phyloP scores from a whole-genome alignment of 169 alveolate species.

The Eimeria maxima region DNA sequence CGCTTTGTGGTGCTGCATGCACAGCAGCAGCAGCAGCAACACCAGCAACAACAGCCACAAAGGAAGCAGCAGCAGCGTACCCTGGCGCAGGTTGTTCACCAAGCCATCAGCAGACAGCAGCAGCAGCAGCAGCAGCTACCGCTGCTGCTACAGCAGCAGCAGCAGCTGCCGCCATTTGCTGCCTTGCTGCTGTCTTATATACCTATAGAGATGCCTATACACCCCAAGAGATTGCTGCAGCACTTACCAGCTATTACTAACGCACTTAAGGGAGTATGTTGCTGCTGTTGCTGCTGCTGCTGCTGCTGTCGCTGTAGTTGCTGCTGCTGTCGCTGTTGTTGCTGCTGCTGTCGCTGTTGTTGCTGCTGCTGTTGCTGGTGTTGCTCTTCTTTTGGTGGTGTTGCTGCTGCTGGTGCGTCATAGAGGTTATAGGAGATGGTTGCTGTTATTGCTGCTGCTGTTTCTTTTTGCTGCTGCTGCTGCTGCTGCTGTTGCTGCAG shows the following conservation, averaged over 20 bases:
- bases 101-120: not conserved
- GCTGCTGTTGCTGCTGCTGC: slow-evolving; percentile 19
- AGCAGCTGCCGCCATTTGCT: not conserved
- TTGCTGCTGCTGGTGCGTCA: not conserved
- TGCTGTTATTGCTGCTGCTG: slow-evolving; percentile 53
- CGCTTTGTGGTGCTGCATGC: slow-evolving; percentile 44
- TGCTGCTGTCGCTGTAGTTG: slow-evolving; percentile 1
- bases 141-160: not conserved
- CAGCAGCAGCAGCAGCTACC: not conserved
- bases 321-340: not conserved
- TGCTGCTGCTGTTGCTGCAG: slow-evolving; percentile 59
- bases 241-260: slow-evolving; percentile 18
- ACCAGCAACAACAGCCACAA: not conserved
- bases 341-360: slow-evolving; percentile 7
- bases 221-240: slow-evolving; percentile 53
- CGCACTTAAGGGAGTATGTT: slow-evolving; percentile 4
- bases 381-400: not conserved
- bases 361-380: slow-evolving; percentile 29
- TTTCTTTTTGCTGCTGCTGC: not conserved
- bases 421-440: not conserved
- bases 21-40: slow-evolving; percentile 44
- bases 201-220: slow-evolving; percentile 44
- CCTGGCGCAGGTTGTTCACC: too few species aligned
- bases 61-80: too few species aligned
- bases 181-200: not conserved